These are phyloP conservation scores for Anthoceros angustus DNA, from an alignment of 225 moss, liverwort and hornwort genomes.

Conservation along the genomic window DNA sequence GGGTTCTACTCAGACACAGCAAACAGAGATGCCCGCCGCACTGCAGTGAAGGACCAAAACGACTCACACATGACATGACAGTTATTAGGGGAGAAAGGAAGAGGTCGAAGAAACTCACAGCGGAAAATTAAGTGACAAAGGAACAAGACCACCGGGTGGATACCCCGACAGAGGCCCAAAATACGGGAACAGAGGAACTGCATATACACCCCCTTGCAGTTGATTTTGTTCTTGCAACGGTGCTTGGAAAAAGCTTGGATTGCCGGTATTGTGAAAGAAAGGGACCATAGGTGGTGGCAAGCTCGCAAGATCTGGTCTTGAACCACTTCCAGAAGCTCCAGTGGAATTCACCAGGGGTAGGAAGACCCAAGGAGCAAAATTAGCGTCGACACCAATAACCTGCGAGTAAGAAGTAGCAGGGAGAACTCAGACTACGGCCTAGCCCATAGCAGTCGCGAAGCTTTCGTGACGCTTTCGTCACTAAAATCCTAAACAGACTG, in stretches of 20 bases:
- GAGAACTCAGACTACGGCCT: no score
- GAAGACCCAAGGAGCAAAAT: no score
- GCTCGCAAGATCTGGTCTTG: neutral
- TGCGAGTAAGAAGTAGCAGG: no score
- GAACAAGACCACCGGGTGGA: constrained; percentile 1
- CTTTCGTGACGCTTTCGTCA: no score
- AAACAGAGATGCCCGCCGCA: neutral
- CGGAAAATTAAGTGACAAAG: neutral
- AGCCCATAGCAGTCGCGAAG: no score
- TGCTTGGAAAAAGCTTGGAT: neutral
- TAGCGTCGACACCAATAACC: no score
- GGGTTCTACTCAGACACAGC: no score
- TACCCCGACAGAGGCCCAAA: neutral
- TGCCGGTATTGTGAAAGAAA: neutral
- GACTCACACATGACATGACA: neutral
- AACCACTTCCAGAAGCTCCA: neutral
- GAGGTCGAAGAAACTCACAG: neutral
- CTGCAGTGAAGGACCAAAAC: neutral
- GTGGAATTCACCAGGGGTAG: no score
- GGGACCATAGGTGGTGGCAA: neutral
- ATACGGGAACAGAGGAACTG: constrained; percentile 3
- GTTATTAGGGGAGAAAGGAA: no score
- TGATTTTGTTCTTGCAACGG: constrained; percentile 2
- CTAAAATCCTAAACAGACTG: no score
- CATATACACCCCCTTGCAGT: neutral